Evolutionary conservation across 805 yeast genomes (phyloP).

Genomic region (Ogataea pilisensis): DNA sequence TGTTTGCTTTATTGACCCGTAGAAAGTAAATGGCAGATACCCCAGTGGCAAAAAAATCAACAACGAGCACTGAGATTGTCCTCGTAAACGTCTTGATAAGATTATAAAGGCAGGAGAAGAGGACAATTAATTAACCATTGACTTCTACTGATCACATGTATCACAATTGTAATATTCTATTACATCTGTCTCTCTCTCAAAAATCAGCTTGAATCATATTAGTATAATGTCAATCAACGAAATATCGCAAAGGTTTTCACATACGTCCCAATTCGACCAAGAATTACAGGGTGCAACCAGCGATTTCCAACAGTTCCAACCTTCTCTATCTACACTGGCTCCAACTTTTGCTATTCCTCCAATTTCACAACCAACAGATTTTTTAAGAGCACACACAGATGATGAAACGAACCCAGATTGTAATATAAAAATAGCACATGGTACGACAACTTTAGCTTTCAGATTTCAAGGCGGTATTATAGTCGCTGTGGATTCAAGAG

Average conservation of each 20-base stretch:
- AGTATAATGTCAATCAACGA: slow-evolving; percentile 29
- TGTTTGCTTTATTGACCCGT: not conserved
- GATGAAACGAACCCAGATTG: slow-evolving; percentile 91
- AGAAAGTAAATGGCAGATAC: not conserved
- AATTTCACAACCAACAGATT: slow-evolving; percentile 83
- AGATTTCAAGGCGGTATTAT: slow-evolving; percentile 92
- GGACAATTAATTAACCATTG: not conserved
- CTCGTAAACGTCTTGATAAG: not conserved
- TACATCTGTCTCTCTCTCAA: no score
- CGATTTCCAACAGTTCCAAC: slow-evolving; percentile 14
- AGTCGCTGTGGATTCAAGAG: slow-evolving; percentile 97
- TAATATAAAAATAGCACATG: slow-evolving; percentile 94
- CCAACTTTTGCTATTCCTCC: slow-evolving; percentile 77
- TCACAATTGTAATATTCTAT: no score
- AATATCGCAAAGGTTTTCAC: slow-evolving; percentile 26
- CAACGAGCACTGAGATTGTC: no score
- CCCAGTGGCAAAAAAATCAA: not conserved
- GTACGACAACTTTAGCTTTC: slow-evolving; percentile 97
- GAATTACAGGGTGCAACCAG: slow-evolving; percentile 22
- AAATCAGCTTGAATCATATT: no score
- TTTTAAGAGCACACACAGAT: slow-evolving; percentile 96
- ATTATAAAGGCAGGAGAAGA: not conserved
- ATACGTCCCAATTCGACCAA: slow-evolving; percentile 19
- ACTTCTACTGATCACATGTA: no score
- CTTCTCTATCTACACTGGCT: slow-evolving; percentile 32